phyloP scores from a whole-genome alignment of 2,329 filamentous ascomycete genomes.

The Talaromyces verruculosus region DNA sequence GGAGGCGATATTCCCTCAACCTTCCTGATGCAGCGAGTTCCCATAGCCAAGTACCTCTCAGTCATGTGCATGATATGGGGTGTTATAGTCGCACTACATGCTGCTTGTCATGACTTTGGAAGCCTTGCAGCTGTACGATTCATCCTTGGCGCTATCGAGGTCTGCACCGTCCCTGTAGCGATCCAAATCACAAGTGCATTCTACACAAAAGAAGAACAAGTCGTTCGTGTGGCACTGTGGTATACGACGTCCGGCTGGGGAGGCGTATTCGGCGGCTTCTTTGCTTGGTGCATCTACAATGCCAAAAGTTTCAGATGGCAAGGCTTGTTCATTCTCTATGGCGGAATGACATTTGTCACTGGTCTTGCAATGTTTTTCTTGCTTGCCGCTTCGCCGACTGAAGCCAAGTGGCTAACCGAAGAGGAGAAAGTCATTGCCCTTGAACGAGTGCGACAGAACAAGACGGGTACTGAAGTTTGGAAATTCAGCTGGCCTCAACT shows the following conservation, averaged over 20 bases:
- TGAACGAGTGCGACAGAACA: not conserved
- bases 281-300: slow-evolving; percentile 4
- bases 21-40: slow-evolving; percentile 5
- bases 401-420: not conserved
- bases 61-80: slow-evolving; percentile 14
- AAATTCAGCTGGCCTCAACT: not conserved
- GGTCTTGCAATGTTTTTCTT: not conserved
- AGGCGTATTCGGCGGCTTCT: not conserved
- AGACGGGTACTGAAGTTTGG: not conserved
- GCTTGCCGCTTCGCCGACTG: not conserved
- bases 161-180: not conserved
- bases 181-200: slow-evolving; percentile 13
- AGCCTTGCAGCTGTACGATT: not conserved
- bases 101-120: not conserved
- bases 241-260: slow-evolving; percentile 12
- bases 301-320: not conserved
- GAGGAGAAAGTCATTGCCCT: not conserved
- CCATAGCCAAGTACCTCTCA: slow-evolving; percentile 8
- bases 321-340: not conserved
- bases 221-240: slow-evolving; percentile 7
- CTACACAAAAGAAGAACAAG: slow-evolving; percentile 5
- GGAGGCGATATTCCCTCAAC: slow-evolving; percentile 7
- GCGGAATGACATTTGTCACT: not conserved
- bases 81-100: slow-evolving; percentile 6
- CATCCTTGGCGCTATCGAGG: not conserved